Conservation (phyloP, 768 basidiomycete genomes). For the Pholiota molesta region DNA sequence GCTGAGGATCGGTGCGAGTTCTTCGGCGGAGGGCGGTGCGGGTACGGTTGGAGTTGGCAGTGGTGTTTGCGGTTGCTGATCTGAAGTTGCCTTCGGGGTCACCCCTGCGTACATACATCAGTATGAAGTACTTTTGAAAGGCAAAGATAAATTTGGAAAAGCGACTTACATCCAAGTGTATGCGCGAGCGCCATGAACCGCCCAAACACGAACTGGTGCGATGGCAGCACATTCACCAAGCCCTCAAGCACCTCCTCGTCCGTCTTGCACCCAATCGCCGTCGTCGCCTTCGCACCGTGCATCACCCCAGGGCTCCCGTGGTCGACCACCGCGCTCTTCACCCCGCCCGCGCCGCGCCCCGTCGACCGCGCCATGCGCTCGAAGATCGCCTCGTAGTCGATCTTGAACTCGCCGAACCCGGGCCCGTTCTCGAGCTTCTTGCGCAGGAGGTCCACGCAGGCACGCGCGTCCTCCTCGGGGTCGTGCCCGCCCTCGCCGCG, state of each 20-base stretch:
- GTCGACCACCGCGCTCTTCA: conserved; percentile 76
- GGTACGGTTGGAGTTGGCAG: conserved; percentile 14
- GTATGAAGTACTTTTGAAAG: neutral
- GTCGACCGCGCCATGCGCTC: conserved; percentile 72
- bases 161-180: conserved; percentile 72
- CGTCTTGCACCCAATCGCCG: conserved; percentile 68
- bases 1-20: conserved; percentile 40
- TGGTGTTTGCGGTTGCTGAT: conserved; percentile 30
- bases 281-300: conserved; percentile 85
- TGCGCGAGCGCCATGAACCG: conserved; percentile 85
- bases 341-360: conserved; percentile 37
- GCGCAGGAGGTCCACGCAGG: conserved; percentile 82
- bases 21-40: conserved; percentile 35
- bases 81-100: conserved; percentile 53
- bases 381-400: conserved; percentile 86
- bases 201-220: conserved; percentile 84
- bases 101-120: conserved; percentile 49
- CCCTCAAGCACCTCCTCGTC: conserved; percentile 84
- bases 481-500: conserved; percentile 88
- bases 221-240: conserved; percentile 55
- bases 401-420: conserved; percentile 86
- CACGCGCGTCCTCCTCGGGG: conserved; percentile 91
- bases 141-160: conserved; percentile 1
- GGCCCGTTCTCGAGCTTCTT: conserved; percentile 78
- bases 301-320: conserved; percentile 82